Evolutionary conservation across 148 eudicot species (phyloP).

Genomic region (Arctostaphylos glauca): DNA sequence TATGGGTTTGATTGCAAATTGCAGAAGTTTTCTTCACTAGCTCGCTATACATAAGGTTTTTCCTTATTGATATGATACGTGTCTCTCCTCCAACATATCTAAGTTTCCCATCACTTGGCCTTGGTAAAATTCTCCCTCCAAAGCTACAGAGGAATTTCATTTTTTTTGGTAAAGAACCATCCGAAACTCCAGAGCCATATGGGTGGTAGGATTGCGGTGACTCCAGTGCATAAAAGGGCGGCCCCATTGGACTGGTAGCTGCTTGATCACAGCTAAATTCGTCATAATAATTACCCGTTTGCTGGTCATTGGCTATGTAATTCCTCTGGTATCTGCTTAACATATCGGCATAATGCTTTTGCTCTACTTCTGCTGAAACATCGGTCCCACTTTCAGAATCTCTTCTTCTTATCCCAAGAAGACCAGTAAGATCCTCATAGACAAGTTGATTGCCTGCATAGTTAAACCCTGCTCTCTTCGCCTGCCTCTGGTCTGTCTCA

Average conservation of each 20-base stretch:
- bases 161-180: constrained; percentile 47
- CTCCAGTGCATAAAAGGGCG: constrained; percentile 31
- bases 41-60: constrained; percentile 57
- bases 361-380: constrained; percentile 30
- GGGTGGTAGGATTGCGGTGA: constrained; percentile 36
- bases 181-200: constrained; percentile 35
- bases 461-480: constrained; percentile 27
- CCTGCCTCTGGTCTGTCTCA: constrained; percentile 34
- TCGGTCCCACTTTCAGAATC: constrained; percentile 51
- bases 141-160: constrained; percentile 91
- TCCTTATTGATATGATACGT: constrained; percentile 66
- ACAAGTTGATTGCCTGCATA: constrained; percentile 36
- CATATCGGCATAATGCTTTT: constrained; percentile 32
- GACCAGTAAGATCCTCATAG: constrained; percentile 52
- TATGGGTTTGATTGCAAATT: constrained; percentile 63
- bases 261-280: constrained; percentile 31
- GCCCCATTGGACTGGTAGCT: constrained; percentile 29
- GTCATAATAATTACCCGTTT: constrained; percentile 31
- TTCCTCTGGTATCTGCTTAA: constrained; percentile 30
- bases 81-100: constrained; percentile 97
- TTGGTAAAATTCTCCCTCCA: constrained; percentile 88
- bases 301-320: constrained; percentile 25
- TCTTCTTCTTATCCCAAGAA: constrained; percentile 44
- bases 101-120: constrained; percentile 87
- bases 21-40: constrained; percentile 63